A percentile compares a stretch with the other conserved stretches of the same genome.
phyloP scores from a whole-genome alignment of 1,284 basidiomycete species.

The Testicularia cyperi region DNA sequence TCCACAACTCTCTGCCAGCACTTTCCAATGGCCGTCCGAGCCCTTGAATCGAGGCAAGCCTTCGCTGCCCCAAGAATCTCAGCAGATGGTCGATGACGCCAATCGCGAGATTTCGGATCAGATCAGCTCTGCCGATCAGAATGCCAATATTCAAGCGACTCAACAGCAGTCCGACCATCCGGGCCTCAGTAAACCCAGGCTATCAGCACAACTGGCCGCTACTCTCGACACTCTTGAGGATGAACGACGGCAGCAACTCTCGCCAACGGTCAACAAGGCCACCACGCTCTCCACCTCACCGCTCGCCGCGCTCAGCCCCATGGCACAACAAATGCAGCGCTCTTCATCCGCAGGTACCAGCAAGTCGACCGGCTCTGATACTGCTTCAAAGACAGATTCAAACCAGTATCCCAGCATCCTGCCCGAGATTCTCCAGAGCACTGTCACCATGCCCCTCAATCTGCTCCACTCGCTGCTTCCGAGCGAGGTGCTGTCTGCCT shows the following conservation, averaged over 20 bases:
- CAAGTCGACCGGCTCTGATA: conserved; percentile 13
- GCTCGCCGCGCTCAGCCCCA: conserved; percentile 10
- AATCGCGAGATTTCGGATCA: conserved; percentile 24
- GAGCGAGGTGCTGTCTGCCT: conserved; percentile 25
- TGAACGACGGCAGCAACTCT: conserved; percentile 14
- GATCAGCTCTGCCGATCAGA: conserved; percentile 18
- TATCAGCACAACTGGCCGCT: conserved; percentile 11
- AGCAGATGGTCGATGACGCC: conserved; percentile 22
- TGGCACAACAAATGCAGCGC: conserved; percentile 11
- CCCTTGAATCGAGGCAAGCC: conserved; percentile 16
- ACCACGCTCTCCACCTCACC: background rate
- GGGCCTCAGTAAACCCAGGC: conserved; percentile 7
- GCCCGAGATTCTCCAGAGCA: conserved; percentile 24
- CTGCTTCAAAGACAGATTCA: background rate
- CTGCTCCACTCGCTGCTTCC: conserved; percentile 37
- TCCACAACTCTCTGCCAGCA: conserved; percentile 5
- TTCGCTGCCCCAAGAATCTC: conserved; percentile 22
- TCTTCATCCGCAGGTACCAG: conserved; percentile 14
- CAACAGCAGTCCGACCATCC: background rate
- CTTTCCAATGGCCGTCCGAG: conserved; percentile 27
- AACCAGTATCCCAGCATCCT: conserved; percentile 7
- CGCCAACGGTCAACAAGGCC: conserved; percentile 8
- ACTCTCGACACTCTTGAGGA: conserved; percentile 16
- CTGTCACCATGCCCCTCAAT: conserved; percentile 27
- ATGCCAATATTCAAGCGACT: conserved; percentile 4